A percentile compares a stretch with the other conserved stretches of the same genome.
These are phyloP conservation scores for Cladosporium sp. DNA, from an alignment of 2,329 filamentous ascomycete species.

Conservation along the genomic window DNA sequence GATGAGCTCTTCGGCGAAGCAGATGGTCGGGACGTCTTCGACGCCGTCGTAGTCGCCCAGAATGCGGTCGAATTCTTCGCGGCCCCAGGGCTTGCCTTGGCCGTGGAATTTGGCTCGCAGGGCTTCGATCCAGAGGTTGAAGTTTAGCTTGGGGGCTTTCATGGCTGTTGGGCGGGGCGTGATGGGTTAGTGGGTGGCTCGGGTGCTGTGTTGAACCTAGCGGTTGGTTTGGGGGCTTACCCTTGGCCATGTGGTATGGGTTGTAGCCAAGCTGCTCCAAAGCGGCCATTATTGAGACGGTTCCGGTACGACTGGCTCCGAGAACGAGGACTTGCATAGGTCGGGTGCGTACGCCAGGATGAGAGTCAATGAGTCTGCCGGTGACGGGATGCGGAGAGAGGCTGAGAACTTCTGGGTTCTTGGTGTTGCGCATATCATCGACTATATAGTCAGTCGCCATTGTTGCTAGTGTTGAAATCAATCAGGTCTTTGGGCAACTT, in stretches of 20 bases:
- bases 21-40: conserved; percentile 23
- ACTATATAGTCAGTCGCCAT: not conserved
- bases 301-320: conserved; percentile 30
- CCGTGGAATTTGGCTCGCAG: conserved; percentile 27
- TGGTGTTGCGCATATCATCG: conserved; percentile 20
- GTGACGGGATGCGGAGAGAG: conserved; percentile 24
- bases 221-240: not conserved
- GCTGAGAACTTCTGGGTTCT: conserved; percentile 20
- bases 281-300: conserved; percentile 27
- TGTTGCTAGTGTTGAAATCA: not conserved
- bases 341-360: conserved; percentile 22
- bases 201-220: not conserved
- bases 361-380: conserved; percentile 23
- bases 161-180: conserved; percentile 15
- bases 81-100: conserved; percentile 25
- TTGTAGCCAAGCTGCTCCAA: conserved; percentile 28
- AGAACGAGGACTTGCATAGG: conserved; percentile 31
- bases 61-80: conserved; percentile 37
- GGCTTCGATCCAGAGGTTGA: conserved; percentile 28
- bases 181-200: not conserved
- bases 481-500: not conserved
- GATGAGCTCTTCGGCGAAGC: conserved; percentile 28
- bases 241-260: conserved; percentile 29
- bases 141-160: conserved; percentile 22
- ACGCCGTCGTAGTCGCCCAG: conserved; percentile 57